Evolutionary conservation across 2,329 filamentous ascomycete genomes (phyloP), one percentile per base, ranked within the genome.

Genomic region (Gremmenia infestans): DNA sequence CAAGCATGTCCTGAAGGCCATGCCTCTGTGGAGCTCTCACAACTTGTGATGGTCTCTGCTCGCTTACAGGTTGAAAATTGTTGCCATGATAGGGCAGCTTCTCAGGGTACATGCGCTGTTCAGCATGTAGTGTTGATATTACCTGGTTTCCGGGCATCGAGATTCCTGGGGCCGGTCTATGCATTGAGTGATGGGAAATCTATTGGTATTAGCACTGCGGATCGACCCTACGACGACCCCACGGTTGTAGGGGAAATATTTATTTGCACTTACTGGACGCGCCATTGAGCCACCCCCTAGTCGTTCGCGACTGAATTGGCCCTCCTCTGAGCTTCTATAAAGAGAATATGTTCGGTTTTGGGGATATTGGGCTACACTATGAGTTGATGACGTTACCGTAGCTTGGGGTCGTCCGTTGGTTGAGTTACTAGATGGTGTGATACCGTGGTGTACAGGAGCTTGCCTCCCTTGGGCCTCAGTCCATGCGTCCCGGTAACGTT

Each of bases 401-500:
- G 42, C 3, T 45, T 22, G 17, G n/a, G 42, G 42, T 14, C 45
- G 9, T 48, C 45, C 14, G 14, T 32, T 28, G 43, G 51, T 48
- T 46, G 49, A 40, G 25, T 35, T 28, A 36, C 15, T 23, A 25
- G 52, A 50, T 22, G 32, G n/a, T 23, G 12, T 40, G 22, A 3
- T 50, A 23, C 28, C 12, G n/a, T 49, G 19, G 11, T 40, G 35
- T 25, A n/a, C 22, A 17, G 28, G 35, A 40, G 57, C 57, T 48
- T 58, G 63, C 50, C 69, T 60, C 32, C 57, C 60, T 6, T 67
- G 22, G 22, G 69, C 69, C 36, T 70, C 61, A n/a, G 70, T 59
- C 63, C 65, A 71, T n/a, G 69, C 68, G 42, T 68, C 67, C 52
- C 67, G 67, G 52, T 71, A 70, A 22, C 69, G 64, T 50, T 67